Conservation (phyloP, 2,329 filamentous ascomycete genomes). For the Colletotrichum orchidophilum region DNA sequence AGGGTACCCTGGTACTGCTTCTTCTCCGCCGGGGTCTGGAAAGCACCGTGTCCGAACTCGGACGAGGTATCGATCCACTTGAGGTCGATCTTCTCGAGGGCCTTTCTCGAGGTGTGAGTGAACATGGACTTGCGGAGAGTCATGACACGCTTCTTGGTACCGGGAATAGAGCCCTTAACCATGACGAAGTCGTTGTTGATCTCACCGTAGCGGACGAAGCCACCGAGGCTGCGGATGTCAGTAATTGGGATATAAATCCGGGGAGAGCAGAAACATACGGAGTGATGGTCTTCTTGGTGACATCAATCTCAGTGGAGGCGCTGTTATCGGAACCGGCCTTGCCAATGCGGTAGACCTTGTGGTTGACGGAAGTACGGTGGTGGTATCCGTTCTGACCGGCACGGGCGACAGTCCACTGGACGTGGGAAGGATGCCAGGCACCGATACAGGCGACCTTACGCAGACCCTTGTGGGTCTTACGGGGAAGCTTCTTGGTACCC, state of each 20-base stretch:
- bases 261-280: conserved; percentile 76
- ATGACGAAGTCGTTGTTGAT: conserved; percentile 99
- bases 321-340: conserved; percentile 91
- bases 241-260: conserved; percentile 28
- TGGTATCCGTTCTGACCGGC: conserved; percentile 99
- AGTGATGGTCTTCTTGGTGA: conserved; percentile 99
- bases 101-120: conserved; percentile 92
- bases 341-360: conserved; percentile 99
- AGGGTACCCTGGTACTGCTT: conserved; percentile 95
- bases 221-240: conserved; percentile 80
- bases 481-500: conserved; percentile 99
- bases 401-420: conserved; percentile 99
- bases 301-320: conserved; percentile 93
- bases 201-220: conserved; percentile 99
- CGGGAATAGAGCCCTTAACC: conserved; percentile 96
- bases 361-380: conserved; percentile 99
- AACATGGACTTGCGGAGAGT: conserved; percentile 99
- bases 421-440: conserved; percentile 99
- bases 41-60: conserved; percentile 99
- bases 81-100: conserved; percentile 98
- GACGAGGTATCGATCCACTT: conserved; percentile 99
- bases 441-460: conserved; percentile 99
- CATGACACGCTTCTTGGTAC: conserved; percentile 99
- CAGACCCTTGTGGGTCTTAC: conserved; percentile 99
- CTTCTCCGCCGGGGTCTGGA: conserved; percentile 99